Percentiles rank a stretch among this genome's conserved stretches.
Evolutionary conservation across 352 stramenopile genomes (phyloP).

Genomic region (Phytophthora quininea): DNA sequence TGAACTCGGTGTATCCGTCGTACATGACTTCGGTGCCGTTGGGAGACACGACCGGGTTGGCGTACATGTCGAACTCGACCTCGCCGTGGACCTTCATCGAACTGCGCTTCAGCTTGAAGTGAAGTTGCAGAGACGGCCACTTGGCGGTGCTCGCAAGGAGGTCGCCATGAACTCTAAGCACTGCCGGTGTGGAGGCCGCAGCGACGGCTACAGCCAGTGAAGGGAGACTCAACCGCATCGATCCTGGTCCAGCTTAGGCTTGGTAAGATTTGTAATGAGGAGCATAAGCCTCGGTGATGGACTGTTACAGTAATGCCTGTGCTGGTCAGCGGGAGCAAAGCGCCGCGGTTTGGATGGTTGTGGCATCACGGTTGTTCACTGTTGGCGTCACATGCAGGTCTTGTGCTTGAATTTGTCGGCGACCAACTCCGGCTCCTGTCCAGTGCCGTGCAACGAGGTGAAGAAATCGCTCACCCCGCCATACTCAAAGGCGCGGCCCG

Average conservation of each 20-base stretch:
- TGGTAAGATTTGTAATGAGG: not conserved
- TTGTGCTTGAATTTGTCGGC: not conserved
- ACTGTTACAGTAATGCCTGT: not conserved
- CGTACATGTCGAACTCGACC: constrained; percentile 41
- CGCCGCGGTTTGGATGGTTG: not conserved
- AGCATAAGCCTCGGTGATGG: not conserved
- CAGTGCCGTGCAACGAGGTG: too few species aligned
- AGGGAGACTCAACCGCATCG: too few species aligned
- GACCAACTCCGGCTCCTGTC: not conserved
- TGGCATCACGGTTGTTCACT: not conserved
- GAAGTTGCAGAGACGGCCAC: constrained; percentile 46
- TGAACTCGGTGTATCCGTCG: constrained; percentile 39
- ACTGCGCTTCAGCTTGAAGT: constrained; percentile 43
- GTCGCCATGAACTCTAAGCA: constrained; percentile 18
- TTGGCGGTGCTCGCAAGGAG: constrained; percentile 28
- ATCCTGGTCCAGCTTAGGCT: too few species aligned
- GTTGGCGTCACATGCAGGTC: not conserved
- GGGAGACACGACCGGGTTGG: constrained; percentile 36
- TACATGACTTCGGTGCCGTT: constrained; percentile 38
- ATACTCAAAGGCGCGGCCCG: too few species aligned
- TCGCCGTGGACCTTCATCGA: constrained; percentile 45
- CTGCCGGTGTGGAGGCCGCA: constrained; percentile 4
- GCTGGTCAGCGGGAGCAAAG: not conserved
- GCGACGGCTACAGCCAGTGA: not conserved
- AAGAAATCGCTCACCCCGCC: too few species aligned